Evolutionary conservation across 2,329 filamentous ascomycete genomes (phyloP), one percentile per base, ranked within the genome.

Genomic region (Pseudogymnoascus destructans): DNA sequence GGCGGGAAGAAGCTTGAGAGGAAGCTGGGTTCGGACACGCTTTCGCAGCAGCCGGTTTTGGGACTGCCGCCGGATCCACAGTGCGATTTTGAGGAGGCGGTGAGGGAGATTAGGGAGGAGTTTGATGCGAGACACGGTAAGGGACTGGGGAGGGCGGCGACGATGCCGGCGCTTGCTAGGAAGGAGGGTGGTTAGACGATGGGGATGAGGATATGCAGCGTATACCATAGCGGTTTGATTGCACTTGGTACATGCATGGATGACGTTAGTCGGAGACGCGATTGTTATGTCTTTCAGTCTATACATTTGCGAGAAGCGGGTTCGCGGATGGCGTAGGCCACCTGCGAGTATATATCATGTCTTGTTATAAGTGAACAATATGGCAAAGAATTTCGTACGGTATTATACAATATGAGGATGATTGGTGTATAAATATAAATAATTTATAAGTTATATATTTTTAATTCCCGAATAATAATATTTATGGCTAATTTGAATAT

Each of bases 21-120:
- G 59, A 78, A 75, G 1, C 67, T 74, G 8, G 84, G 82, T 66
- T 74, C 77, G 15, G 84, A 88, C 10, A 80, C 77, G 59, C 55
- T 60, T 10, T 23, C 30, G 21, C 73, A 75, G 49, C 78, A 82
- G 58, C 87, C 87, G 0, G 78, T 88, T 2, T 73, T 95, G 5
- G 92, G 92, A 23, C 76, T 97, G 35, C 85, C 89, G 0, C 82
- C 82, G 62, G 90, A 96, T 68, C 84, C 87, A 25, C 79, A 77
- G 66, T 75, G 74, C 4, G 89, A 95, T 71, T 79, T 95, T 32
- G 84, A 87, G 67, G 78, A 75, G 63, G 72, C 80, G 59, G 73
- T 77, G 3, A 68, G 71, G 17, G 78, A 81, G 59, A 64, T 83
- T 61, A 78, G 77, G 70, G 71, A 70, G 65, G 74, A 74, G 60